Evolutionary conservation across 371 early-diverging fungal genomes (phyloP).

Genomic region (Mucor saturninus): DNA sequence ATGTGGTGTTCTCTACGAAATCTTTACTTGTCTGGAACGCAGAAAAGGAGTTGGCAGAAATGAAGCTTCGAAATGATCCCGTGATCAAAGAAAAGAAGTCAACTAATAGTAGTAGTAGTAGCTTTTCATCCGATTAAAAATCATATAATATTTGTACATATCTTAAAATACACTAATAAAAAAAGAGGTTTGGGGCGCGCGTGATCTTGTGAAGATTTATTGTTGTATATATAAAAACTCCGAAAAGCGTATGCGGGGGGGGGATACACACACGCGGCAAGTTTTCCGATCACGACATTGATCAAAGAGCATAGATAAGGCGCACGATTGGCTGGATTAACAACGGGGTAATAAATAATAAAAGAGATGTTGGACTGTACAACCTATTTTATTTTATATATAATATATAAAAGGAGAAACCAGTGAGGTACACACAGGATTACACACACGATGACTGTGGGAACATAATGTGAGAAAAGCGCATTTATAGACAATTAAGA

Average conservation of each 20-base stretch:
- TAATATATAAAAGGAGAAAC: background rate
- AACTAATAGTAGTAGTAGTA: background rate
- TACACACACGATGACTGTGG: background rate
- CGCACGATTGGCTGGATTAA: no score
- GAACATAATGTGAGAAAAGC: background rate
- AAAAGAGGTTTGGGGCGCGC: background rate
- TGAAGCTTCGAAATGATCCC: background rate
- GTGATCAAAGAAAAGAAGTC: no score
- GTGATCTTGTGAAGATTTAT: no score
- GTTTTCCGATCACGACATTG: no score
- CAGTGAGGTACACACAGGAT: background rate
- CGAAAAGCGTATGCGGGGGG: no score
- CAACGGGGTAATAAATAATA: no score
- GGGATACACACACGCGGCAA: no score
- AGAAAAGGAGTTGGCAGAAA: conserved; percentile 34
- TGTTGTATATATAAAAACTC: no score
- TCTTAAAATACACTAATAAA: background rate
- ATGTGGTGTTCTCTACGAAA: conserved; percentile 44
- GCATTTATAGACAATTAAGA: background rate
- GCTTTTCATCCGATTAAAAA: background rate
- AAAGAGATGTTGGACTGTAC: no score
- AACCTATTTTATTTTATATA: no score
- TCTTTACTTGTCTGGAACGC: conserved; percentile 50
- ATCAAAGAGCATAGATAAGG: no score
- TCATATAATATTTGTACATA: background rate